These are phyloP conservation scores for Clathrospora elynae DNA, from an alignment of 2,329 filamentous ascomycete species.

Conservation along the genomic window DNA sequence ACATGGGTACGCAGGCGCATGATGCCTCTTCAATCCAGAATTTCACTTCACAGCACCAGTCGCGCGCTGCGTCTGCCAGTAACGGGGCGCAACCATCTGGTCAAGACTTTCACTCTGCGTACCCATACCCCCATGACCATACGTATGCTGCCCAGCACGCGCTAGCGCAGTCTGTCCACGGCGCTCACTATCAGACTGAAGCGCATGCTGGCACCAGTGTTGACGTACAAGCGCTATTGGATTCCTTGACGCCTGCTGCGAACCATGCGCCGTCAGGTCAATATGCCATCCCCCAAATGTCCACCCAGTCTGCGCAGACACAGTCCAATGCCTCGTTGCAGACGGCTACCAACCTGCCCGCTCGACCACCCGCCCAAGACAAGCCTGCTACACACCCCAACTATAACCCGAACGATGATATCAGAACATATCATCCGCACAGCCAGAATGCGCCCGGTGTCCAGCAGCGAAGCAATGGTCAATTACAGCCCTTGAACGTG, in stretches of 20 bases:
- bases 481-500: conserved; percentile 34
- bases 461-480: conserved; percentile 35
- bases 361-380: conserved; percentile 56
- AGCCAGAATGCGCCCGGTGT: conserved; percentile 47
- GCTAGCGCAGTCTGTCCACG: conserved; percentile 38
- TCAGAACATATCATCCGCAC: conserved; percentile 58
- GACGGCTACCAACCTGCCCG: conserved; percentile 51
- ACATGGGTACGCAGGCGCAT: conserved; percentile 39
- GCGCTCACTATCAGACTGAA: conserved; percentile 35
- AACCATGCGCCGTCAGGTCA: conserved; percentile 36
- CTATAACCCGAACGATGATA: conserved; percentile 55
- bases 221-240: conserved; percentile 55
- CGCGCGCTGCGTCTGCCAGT: conserved; percentile 42
- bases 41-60: conserved; percentile 41
- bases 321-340: conserved; percentile 46
- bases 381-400: conserved; percentile 55
- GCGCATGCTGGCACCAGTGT: conserved; percentile 42
- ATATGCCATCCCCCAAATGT: conserved; percentile 43
- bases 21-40: conserved; percentile 48
- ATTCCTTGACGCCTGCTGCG: conserved; percentile 49
- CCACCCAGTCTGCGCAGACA: conserved; percentile 36
- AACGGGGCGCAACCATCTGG: conserved; percentile 40
- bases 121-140: conserved; percentile 44
- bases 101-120: conserved; percentile 39
- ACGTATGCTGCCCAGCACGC: conserved; percentile 39